These are phyloP conservation scores for Fomes fomentarius DNA, from an alignment of 1,284 basidiomycete genomes.

Conservation along the genomic window DNA sequence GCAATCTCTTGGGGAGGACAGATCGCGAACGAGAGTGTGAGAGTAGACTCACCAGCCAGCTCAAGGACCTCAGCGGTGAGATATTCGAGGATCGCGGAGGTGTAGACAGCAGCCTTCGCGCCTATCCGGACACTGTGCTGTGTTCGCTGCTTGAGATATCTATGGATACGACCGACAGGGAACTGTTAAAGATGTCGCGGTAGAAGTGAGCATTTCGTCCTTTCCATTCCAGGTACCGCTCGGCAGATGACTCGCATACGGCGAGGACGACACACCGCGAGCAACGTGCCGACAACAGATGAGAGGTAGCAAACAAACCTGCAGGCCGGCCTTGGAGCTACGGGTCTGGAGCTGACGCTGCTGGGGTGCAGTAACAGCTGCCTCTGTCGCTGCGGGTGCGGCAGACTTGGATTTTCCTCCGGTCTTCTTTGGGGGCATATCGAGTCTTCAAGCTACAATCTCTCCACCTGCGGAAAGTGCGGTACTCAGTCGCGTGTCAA, in stretches of 20 bases:
- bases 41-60: conserved; percentile 68
- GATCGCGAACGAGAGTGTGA: too few species aligned
- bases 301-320: conserved; percentile 52
- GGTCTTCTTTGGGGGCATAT: conserved; percentile 23
- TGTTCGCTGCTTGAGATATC: conserved; percentile 92
- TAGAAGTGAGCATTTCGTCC: neutral
- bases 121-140: conserved; percentile 94
- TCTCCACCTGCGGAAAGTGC: too few species aligned
- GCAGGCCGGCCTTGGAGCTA: conserved; percentile 83
- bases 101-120: conserved; percentile 91
- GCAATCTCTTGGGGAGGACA: too few species aligned
- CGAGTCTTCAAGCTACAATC: neutral
- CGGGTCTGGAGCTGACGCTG: conserved; percentile 62
- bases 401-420: conserved; percentile 23
- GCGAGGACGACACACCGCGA: conserved; percentile 23
- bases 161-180: conserved; percentile 92
- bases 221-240: too few species aligned
- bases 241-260: neutral
- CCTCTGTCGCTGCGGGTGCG: conserved; percentile 38
- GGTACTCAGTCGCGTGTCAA: too few species aligned
- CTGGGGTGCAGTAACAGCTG: conserved; percentile 38
- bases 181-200: conserved; percentile 52
- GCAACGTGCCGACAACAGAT: conserved; percentile 34
- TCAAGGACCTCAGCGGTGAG: conserved; percentile 91
- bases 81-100: conserved; percentile 90